These are phyloP conservation scores for Thielaviopsis cerberus DNA, from an alignment of 2,329 filamentous ascomycete species.

Conservation along the genomic window DNA sequence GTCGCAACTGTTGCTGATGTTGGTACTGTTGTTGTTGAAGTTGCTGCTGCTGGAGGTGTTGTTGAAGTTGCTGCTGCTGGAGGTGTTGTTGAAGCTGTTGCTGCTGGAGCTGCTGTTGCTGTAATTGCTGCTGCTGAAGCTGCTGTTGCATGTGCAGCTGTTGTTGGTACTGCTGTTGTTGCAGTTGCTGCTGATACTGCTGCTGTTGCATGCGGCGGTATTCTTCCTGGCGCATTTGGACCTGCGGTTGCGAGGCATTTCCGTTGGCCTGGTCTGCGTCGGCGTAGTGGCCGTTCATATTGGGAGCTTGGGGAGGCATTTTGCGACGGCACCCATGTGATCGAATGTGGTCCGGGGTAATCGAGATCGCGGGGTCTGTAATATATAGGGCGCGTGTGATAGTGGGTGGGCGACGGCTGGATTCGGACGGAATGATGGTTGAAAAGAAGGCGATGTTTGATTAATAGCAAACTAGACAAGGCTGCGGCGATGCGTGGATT, in stretches of 20 bases:
- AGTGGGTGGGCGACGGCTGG: not conserved
- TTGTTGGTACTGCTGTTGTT: not conserved
- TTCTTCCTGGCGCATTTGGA: not conserved
- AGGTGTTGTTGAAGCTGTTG: not conserved
- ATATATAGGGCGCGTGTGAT: too few relatives aligned
- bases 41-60: not conserved
- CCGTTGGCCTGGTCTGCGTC: not conserved
- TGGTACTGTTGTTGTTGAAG: not conserved
- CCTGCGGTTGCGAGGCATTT: not conserved
- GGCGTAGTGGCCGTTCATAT: not conserved
- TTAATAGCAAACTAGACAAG: not conserved
- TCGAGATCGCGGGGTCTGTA: not conserved
- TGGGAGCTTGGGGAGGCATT: not conserved
- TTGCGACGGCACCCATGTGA: not conserved
- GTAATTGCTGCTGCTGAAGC: not conserved
- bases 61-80: not conserved
- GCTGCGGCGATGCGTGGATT: not conserved
- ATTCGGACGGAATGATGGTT: not conserved
- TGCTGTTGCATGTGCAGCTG: not conserved
- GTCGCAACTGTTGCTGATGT: too few relatives aligned
- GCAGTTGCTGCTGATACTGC: not conserved
- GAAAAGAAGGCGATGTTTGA: not conserved
- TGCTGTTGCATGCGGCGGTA: not conserved
- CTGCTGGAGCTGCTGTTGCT: not conserved
- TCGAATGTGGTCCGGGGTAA: not conserved